phyloP scores from a whole-genome alignment of 768 basidiomycete genomes.

The Cystobasidium tubakii region DNA sequence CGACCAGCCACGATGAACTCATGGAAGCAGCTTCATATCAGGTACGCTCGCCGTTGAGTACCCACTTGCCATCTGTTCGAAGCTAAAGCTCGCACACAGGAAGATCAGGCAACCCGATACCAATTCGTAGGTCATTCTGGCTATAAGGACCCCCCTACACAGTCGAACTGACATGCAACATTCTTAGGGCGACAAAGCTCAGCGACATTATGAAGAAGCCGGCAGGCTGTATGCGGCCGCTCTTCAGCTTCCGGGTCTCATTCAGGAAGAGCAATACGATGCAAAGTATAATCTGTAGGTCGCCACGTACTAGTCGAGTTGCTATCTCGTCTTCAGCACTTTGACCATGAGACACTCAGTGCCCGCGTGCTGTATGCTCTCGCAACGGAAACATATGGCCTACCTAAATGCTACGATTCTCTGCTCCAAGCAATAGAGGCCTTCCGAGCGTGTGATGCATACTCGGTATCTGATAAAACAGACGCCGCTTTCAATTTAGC shows the following conservation, averaged over 20 bases:
- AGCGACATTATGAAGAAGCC: conserved; percentile 10
- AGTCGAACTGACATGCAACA: not conserved
- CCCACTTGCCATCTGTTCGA: no score
- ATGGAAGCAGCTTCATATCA: conserved; percentile 6
- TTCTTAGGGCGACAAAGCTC: conserved; percentile 28
- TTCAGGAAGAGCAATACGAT: conserved; percentile 10
- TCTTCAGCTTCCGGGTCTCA: not conserved
- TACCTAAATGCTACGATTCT: not conserved
- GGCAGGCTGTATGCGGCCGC: conserved; percentile 8
- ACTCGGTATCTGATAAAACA: conserved; percentile 7
- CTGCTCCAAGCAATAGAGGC: not conserved
- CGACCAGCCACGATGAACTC: conserved; percentile 17
- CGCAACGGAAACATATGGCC: conserved; percentile 24
- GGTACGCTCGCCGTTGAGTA: not conserved
- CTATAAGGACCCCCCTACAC: not conserved
- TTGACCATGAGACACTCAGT: not conserved
- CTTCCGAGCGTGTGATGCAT: not conserved
- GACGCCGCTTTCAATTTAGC: conserved; percentile 33
- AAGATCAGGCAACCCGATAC: conserved; percentile 23
- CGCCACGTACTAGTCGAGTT: not conserved
- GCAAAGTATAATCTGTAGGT: conserved; percentile 23
- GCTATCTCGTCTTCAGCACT: not conserved
- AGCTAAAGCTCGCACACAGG: not conserved
- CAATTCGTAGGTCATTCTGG: conserved; percentile 28
- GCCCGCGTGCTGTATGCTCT: conserved; percentile 15